Percentiles rank a stretch among this genome's conserved stretches.
Conservation (phyloP, 2,329 filamentous ascomycete genomes). For the Chaetomium globosum region DNA sequence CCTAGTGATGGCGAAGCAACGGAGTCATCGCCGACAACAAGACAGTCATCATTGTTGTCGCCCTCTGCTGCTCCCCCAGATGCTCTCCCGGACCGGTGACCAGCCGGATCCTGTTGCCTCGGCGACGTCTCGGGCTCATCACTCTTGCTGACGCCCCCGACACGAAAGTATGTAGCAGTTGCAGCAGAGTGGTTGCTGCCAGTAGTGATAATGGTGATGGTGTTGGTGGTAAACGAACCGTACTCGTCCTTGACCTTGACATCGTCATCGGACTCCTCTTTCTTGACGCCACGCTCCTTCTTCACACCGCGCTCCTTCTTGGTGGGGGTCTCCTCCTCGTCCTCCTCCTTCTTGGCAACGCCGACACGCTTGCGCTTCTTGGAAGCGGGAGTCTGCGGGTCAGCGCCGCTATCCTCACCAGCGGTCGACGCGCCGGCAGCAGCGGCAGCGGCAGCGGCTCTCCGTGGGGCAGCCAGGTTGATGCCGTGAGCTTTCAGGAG, state of each 20-base stretch:
- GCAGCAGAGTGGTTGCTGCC: not conserved
- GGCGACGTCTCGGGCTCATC: not conserved
- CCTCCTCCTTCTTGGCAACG: constrained; percentile 8
- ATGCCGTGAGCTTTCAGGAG: constrained; percentile 37
- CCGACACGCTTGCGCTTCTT: constrained; percentile 26
- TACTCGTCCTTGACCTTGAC: constrained; percentile 23
- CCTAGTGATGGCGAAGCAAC: not conserved
- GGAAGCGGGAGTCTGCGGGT: constrained; percentile 18
- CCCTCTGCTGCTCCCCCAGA: not conserved
- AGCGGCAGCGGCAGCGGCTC: constrained; percentile 9
- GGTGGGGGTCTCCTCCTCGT: constrained; percentile 20
- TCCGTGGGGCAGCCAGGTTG: constrained; percentile 15
- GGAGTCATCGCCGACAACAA: constrained; percentile 21
- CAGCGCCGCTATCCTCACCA: constrained; percentile 1
- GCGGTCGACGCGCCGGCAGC: not conserved
- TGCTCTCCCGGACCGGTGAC: not conserved
- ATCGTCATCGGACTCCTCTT: constrained; percentile 20
- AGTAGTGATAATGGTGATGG: not conserved
- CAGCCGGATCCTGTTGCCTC: not conserved
- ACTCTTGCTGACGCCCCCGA: not conserved
- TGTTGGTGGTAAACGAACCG: constrained; percentile 16
- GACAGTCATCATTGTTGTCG: constrained; percentile 14
- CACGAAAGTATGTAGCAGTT: not conserved
- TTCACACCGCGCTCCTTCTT: constrained; percentile 34
- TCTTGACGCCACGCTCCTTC: constrained; percentile 27